Conservation (phyloP, 148 eudicot genomes). For the Vaccinium vitisidaea region DNA sequence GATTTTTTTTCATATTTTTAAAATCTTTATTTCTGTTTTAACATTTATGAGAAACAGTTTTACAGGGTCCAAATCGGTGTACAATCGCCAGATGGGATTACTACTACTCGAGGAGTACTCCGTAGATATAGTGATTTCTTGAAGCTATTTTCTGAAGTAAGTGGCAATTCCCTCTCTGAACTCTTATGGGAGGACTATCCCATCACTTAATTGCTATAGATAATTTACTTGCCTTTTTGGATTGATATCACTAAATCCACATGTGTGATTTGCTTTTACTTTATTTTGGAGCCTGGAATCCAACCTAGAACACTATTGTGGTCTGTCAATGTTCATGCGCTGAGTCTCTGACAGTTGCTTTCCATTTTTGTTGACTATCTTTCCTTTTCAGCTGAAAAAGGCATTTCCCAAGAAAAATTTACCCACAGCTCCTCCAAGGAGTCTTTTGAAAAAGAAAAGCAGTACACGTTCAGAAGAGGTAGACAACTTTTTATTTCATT, state of each 20-base stretch:
- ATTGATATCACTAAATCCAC: background rate
- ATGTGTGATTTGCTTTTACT: background rate
- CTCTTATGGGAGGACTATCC: background rate
- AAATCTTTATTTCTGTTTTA: constrained; percentile 22
- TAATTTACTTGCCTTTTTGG: background rate
- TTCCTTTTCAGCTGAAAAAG: constrained; percentile 57
- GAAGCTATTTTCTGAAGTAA: constrained; percentile 79
- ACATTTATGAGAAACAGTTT: constrained; percentile 59
- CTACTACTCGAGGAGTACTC: constrained; percentile 64
- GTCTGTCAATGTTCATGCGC: background rate
- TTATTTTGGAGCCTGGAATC: background rate
- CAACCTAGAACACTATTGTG: background rate
- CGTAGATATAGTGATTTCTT: constrained; percentile 86
- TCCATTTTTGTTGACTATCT: constrained; percentile 12
- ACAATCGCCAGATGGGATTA: constrained; percentile 86
- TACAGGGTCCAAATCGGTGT: constrained; percentile 93
- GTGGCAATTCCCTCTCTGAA: constrained; percentile 14
- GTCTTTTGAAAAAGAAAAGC: constrained; percentile 65
- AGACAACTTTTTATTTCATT: constrained; percentile 11
- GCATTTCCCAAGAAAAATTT: constrained; percentile 62
- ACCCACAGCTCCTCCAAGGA: constrained; percentile 82
- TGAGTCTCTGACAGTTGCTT: background rate
- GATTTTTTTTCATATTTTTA: background rate
- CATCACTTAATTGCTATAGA: background rate
- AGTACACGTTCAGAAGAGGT: constrained; percentile 79